These are phyloP conservation scores for Collybia nuda DNA, from an alignment of 768 basidiomycete species.

Conservation along the genomic window DNA sequence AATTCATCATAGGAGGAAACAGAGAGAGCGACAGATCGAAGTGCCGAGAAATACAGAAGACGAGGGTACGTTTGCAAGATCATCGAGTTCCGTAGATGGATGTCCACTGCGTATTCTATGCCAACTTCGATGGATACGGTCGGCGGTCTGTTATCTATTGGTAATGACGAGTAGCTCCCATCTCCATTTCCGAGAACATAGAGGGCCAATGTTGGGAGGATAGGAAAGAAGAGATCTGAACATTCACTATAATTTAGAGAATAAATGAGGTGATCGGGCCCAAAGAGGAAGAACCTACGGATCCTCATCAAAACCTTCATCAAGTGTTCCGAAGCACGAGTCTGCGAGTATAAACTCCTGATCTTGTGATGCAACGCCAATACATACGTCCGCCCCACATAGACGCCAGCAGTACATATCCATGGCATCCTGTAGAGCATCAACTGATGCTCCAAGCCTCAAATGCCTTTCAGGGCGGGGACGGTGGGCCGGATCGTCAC, in stretches of 20 bases:
- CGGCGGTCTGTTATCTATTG: slow-evolving; percentile 12
- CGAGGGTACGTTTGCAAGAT: slow-evolving; percentile 53
- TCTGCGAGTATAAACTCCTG: slow-evolving; percentile 59
- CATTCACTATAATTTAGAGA: slow-evolving; percentile 36
- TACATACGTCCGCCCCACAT: slow-evolving; percentile 48
- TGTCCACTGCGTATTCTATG: slow-evolving; percentile 49
- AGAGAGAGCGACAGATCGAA: slow-evolving; percentile 49
- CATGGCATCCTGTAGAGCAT: slow-evolving; percentile 31
- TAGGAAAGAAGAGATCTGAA: slow-evolving; percentile 53
- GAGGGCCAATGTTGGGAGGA: slow-evolving; percentile 51
- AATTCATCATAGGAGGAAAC: slow-evolving; percentile 59
- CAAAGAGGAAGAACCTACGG: slow-evolving; percentile 28
- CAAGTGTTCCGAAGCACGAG: slow-evolving; percentile 52
- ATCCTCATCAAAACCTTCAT: slow-evolving; percentile 45
- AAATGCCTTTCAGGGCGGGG: slow-evolving; percentile 8
- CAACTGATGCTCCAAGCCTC: slow-evolving; percentile 13
- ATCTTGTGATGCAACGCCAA: slow-evolving; percentile 52
- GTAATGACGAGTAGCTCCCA: slow-evolving; percentile 14
- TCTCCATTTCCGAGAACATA: slow-evolving; percentile 44
- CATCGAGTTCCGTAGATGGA: slow-evolving; percentile 61
- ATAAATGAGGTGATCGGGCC: neutral
- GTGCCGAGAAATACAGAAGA: slow-evolving; percentile 51
- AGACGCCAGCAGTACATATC: slow-evolving; percentile 48
- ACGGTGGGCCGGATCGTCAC: slow-evolving; percentile 3
- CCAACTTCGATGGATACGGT: slow-evolving; percentile 45